Percentiles rank a stretch among this genome's conserved stretches.
Conservation (phyloP, 2,329 filamentous ascomycete genomes). For the Dissoconium aciculare region DNA sequence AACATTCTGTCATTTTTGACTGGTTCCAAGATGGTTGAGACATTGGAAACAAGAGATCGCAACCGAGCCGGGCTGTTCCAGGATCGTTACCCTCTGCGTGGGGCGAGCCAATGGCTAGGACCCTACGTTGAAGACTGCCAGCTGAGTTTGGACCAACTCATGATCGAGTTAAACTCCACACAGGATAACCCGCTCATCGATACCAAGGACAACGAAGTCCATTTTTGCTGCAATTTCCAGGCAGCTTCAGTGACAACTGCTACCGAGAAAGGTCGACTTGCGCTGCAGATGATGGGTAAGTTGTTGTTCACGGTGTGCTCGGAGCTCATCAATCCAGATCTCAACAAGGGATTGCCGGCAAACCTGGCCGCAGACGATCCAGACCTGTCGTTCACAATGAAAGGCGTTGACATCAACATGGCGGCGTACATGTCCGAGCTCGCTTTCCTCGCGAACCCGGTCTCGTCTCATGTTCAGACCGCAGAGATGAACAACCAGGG, state of each 20-base stretch:
- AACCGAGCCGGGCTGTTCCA: slow-evolving; percentile 26
- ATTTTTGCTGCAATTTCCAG: slow-evolving; percentile 55
- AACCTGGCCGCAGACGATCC: slow-evolving; percentile 46
- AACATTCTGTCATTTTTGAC: slow-evolving; percentile 40
- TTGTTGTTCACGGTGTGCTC: slow-evolving; percentile 48
- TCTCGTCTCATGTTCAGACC: slow-evolving; percentile 47
- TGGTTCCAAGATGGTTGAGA: slow-evolving; percentile 12
- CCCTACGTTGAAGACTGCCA: slow-evolving; percentile 49
- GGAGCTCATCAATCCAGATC: slow-evolving; percentile 46
- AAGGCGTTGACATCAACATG: slow-evolving; percentile 52
- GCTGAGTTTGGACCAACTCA: slow-evolving; percentile 42
- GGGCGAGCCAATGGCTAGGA: slow-evolving; percentile 52
- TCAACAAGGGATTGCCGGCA: slow-evolving; percentile 47
- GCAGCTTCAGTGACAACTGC: slow-evolving; percentile 45
- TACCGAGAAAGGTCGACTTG: slow-evolving; percentile 24
- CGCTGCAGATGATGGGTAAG: slow-evolving; percentile 42
- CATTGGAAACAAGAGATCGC: slow-evolving; percentile 24
- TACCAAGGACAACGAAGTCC: slow-evolving; percentile 27
- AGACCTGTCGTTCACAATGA: slow-evolving; percentile 41
- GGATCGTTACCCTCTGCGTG: slow-evolving; percentile 51
- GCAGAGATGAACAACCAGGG: slow-evolving; percentile 55
- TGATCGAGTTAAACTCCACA: slow-evolving; percentile 49
- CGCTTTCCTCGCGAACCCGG: slow-evolving; percentile 40
- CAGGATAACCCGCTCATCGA: slow-evolving; percentile 52
- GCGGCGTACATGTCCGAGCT: slow-evolving; percentile 42